A percentile compares a stretch with the other conserved stretches of the same genome.
These are phyloP conservation scores for Eimeria sp. DNA, from an alignment of 169 alveolate species.

Conservation along the genomic window DNA sequence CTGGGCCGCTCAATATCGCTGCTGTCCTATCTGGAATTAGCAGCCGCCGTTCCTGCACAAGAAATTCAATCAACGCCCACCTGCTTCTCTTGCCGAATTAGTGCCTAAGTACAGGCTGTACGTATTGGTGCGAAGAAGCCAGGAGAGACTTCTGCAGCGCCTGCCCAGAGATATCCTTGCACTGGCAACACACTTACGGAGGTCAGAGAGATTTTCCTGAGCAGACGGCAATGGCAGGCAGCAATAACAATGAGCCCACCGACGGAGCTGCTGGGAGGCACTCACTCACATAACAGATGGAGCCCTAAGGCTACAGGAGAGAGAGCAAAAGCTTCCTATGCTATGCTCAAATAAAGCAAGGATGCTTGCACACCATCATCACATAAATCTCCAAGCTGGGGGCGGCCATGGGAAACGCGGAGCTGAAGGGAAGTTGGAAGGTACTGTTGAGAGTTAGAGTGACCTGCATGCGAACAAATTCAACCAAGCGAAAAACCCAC, in stretches of 20 bases:
- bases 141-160: conserved; percentile 61
- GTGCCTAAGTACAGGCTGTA: conserved; percentile 47
- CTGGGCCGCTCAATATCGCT: background rate
- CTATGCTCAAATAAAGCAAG: too few species aligned
- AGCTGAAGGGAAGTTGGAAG: conserved; percentile 64
- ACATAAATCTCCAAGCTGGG: conserved; percentile 60
- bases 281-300: background rate
- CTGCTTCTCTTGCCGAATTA: conserved; percentile 24
- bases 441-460: conserved; percentile 53
- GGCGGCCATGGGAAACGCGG: conserved; percentile 46
- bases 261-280: background rate
- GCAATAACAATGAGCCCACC: background rate
- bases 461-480: conserved; percentile 43
- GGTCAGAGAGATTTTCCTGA: conserved; percentile 59
- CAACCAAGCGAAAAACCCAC: background rate
- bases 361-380: conserved; percentile 19
- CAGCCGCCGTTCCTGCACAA: background rate
- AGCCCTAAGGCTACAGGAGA: background rate
- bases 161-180: conserved; percentile 62
- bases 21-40: background rate
- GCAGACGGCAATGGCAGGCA: background rate
- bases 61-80: background rate
- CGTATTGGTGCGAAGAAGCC: conserved; percentile 3
- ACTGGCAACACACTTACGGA: conserved; percentile 63
- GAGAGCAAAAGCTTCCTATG: background rate